A percentile compares a stretch with the other conserved stretches of the same genome.
Conservation (phyloP, 1,284 basidiomycete species). For the Neonothopanus nambi region DNA sequence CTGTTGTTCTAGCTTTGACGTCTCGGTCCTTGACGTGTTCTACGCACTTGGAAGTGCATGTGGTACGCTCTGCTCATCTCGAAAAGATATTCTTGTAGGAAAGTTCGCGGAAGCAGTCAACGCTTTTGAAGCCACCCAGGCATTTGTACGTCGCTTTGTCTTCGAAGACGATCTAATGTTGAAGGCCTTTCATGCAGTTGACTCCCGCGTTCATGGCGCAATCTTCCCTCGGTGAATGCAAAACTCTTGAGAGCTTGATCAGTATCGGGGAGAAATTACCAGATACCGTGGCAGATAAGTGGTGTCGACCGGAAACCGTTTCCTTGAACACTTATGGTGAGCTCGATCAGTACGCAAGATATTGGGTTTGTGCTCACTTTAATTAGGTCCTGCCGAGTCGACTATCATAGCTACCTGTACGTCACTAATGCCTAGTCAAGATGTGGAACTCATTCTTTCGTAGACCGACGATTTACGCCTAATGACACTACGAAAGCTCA, state of each 20-base stretch:
- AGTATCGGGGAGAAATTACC: conserved; percentile 37
- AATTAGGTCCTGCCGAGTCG: conserved; percentile 11
- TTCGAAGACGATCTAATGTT: neutral
- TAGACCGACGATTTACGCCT: conserved; percentile 12
- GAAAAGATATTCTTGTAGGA: conserved; percentile 10
- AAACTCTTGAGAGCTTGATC: conserved; percentile 32
- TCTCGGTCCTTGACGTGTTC: conserved; percentile 14
- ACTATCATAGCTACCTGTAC: conserved; percentile 15
- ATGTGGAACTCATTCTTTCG: neutral
- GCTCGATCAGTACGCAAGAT: neutral
- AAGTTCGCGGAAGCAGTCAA: conserved; percentile 12
- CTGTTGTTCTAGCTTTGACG: conserved; percentile 10
- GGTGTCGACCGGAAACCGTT: conserved; percentile 28
- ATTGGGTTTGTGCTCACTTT: neutral
- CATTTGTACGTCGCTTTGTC: conserved; percentile 8
- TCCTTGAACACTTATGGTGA: conserved; percentile 15
- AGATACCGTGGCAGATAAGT: conserved; percentile 34
- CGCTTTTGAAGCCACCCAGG: conserved; percentile 12
- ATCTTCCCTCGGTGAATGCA: conserved; percentile 27
- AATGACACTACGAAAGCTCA: conserved; percentile 32
- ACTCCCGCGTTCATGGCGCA: conserved; percentile 37
- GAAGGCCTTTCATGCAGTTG: conserved; percentile 14
- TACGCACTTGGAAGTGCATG: conserved; percentile 12
- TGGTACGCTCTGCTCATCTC: conserved; percentile 11
- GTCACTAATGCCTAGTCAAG: neutral